Evolutionary conservation across 2,329 filamentous ascomycete species (phyloP).

Genomic region (Paecilomyces sp.): DNA sequence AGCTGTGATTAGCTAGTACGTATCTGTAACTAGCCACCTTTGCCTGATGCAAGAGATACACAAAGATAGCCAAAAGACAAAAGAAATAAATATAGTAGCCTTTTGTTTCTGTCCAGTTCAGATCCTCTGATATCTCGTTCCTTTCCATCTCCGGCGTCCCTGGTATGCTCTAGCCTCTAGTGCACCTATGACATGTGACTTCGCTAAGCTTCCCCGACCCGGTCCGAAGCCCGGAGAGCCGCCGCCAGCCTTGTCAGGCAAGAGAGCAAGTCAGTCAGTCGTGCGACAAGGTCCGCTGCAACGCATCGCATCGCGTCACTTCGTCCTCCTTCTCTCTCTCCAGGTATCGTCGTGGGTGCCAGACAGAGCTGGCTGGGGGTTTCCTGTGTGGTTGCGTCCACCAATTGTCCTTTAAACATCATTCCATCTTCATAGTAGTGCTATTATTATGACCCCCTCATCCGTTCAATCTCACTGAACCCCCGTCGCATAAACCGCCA

Average conservation of each 20-base stretch:
- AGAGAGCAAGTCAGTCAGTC: neutral
- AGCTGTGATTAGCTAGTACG: neutral
- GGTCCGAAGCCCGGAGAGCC: neutral
- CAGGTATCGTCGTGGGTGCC: neutral
- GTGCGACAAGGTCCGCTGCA: constrained; percentile 7
- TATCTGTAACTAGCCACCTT: neutral
- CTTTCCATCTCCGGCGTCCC: neutral
- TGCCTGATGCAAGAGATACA: neutral
- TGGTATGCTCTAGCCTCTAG: neutral
- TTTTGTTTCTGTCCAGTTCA: neutral
- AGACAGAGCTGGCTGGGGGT: neutral
- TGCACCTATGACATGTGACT: neutral
- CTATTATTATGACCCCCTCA: constrained; percentile 24
- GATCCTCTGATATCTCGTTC: neutral
- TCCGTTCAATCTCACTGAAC: constrained; percentile 10
- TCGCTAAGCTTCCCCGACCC: neutral
- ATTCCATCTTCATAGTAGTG: constrained; percentile 1
- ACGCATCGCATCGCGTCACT: constrained; percentile 9
- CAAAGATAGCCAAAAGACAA: neutral
- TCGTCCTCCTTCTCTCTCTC: constrained; percentile 6
- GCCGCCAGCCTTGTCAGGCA: constrained; percentile 18
- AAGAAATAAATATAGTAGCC: neutral
- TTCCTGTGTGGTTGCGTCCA: neutral
- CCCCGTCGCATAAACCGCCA: constrained; percentile 30
- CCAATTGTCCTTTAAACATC: constrained; percentile 7